Conservation (phyloP, 2,329 filamentous ascomycete species). For the Claviceps arundinis region DNA sequence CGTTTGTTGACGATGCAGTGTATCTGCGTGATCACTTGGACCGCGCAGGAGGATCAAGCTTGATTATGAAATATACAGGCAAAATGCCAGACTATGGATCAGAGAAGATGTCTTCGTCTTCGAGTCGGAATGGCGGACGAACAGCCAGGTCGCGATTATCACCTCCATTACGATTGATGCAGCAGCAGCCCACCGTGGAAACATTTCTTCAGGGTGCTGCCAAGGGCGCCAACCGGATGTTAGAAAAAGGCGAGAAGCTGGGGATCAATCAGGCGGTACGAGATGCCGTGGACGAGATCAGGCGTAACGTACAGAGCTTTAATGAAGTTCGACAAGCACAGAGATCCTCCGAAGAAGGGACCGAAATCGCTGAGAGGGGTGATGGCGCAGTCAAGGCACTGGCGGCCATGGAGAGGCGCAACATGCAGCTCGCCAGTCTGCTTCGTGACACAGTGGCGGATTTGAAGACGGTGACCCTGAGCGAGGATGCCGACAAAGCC, state of each 20-base stretch:
- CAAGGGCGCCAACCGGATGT: constrained; percentile 60
- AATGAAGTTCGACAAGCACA: constrained; percentile 40
- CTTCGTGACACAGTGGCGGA: constrained; percentile 52
- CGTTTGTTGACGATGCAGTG: constrained; percentile 75
- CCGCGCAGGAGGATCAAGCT: constrained; percentile 44
- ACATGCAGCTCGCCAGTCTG: constrained; percentile 52
- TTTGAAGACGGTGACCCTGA: constrained; percentile 46
- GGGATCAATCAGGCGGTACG: constrained; percentile 70
- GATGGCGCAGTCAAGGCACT: constrained; percentile 24
- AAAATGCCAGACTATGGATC: constrained; percentile 27
- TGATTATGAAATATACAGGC: constrained; percentile 61
- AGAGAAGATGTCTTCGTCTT: constrained; percentile 5
- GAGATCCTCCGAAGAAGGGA: constrained; percentile 16
- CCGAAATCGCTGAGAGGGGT: constrained; percentile 21
- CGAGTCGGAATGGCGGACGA: constrained; percentile 22
- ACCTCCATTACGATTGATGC: constrained; percentile 36
- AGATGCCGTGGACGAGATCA: constrained; percentile 69
- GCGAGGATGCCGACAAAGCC: constrained; percentile 32
- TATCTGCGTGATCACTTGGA: constrained; percentile 56
- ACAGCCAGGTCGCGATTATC: constrained; percentile 29
- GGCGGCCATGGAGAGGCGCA: constrained; percentile 47
- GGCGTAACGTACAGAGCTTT: constrained; percentile 57
- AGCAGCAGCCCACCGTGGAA: constrained; percentile 50
- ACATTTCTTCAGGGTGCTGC: constrained; percentile 63
- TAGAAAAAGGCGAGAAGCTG: constrained; percentile 61